Conservation (phyloP, 805 yeast genomes). For the Teunomyces tritomae region DNA sequence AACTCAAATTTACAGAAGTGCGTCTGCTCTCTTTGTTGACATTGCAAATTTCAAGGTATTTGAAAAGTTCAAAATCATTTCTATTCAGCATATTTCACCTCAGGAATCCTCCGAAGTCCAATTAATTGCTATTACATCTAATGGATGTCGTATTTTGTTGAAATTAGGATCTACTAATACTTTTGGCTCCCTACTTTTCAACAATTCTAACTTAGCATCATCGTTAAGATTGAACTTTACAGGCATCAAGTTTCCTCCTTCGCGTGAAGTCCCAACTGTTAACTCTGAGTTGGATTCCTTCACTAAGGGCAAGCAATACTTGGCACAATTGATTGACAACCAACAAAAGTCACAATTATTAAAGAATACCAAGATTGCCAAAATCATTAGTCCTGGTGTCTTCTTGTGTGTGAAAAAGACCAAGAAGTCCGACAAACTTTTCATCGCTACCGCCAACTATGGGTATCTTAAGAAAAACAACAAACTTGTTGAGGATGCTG, state of each 20-base stretch:
- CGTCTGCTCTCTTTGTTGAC: constrained; percentile 54
- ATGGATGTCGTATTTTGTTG: constrained; percentile 77
- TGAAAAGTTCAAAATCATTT: constrained; percentile 54
- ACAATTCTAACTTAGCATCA: constrained; percentile 21
- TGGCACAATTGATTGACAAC: constrained; percentile 35
- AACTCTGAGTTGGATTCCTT: constrained; percentile 42
- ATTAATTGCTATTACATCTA: constrained; percentile 73
- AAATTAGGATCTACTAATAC: constrained; percentile 27
- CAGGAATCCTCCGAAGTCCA: constrained; percentile 67
- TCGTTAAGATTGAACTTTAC: constrained; percentile 33
- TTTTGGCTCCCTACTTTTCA: constrained; percentile 13
- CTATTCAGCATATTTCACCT: constrained; percentile 58
- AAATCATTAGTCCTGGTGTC: constrained; percentile 81
- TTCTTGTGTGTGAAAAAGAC: constrained; percentile 64
- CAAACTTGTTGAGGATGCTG: constrained; percentile 77
- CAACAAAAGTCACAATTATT: constrained; percentile 56
- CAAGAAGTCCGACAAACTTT: constrained; percentile 48
- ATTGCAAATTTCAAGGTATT: constrained; percentile 51
- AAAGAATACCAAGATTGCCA: constrained; percentile 55
- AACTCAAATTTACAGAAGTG: constrained; percentile 44
- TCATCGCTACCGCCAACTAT: constrained; percentile 79
- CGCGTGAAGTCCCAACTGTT: constrained; percentile 41
- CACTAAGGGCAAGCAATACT: constrained; percentile 39
- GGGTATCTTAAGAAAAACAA: constrained; percentile 75
- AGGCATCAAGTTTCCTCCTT: constrained; percentile 67